Evolutionary conservation across 257 asterid species (phyloP).

Genomic region (Parsonsia alboflavescens): DNA sequence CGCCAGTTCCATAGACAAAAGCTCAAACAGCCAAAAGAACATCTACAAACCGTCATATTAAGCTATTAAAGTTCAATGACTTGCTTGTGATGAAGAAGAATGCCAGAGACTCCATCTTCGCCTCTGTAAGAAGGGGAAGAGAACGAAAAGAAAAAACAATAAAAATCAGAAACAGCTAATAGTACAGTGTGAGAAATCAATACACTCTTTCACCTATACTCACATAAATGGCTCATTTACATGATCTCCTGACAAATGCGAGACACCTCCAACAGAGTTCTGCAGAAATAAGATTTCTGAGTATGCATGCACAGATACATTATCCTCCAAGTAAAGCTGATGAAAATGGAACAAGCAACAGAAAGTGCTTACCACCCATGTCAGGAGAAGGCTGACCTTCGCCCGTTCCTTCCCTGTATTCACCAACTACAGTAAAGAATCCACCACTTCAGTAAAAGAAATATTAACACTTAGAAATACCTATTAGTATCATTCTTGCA

Average conservation of each 20-base stretch:
- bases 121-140: slow-evolving; percentile 36
- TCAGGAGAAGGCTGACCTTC: slow-evolving; percentile 89
- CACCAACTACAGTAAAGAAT: slow-evolving; percentile 59
- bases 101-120: slow-evolving; percentile 99
- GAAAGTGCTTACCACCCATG: slow-evolving; percentile 86
- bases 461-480: neutral
- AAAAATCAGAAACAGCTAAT: slow-evolving; percentile 16
- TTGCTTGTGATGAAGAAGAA: slow-evolving; percentile 99
- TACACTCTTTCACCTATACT: slow-evolving; percentile 27
- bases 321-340: slow-evolving; percentile 9
- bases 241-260: slow-evolving; percentile 91
- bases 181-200: slow-evolving; percentile 11
- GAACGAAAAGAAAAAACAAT: slow-evolving; percentile 17
- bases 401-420: slow-evolving; percentile 99
- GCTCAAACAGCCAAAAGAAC: slow-evolving; percentile 17
- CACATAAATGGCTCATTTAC: slow-evolving; percentile 94
- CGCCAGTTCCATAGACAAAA: slow-evolving; percentile 11
- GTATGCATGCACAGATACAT: slow-evolving; percentile 7
- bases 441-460: slow-evolving; percentile 19
- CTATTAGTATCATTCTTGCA: neutral
- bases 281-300: slow-evolving; percentile 32
- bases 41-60: slow-evolving; percentile 45
- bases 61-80: slow-evolving; percentile 61
- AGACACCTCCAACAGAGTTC: slow-evolving; percentile 93
- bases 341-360: slow-evolving; percentile 8